A percentile compares a stretch with the other conserved stretches of the same genome.
Evolutionary conservation across 1,284 basidiomycete genomes (phyloP).

Genomic region (Trametes versicolor): DNA sequence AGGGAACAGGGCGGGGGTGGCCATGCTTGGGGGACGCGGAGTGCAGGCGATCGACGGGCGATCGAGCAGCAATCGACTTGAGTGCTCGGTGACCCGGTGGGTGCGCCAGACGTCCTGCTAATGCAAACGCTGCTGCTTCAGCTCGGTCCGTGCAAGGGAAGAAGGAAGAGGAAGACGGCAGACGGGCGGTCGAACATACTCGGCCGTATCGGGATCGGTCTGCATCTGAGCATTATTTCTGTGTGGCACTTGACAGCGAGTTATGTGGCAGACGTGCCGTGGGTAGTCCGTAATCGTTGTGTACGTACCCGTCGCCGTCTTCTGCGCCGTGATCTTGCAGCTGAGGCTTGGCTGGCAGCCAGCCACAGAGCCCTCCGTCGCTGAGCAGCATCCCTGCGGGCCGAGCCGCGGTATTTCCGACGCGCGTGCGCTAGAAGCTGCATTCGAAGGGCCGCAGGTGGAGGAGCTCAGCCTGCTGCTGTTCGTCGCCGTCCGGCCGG

Average conservation of each 20-base stretch:
- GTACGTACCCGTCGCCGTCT: neutral
- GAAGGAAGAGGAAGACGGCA: neutral
- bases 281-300: neutral
- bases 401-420: constrained; percentile 26
- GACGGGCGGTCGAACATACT: neutral
- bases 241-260: neutral
- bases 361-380: neutral
- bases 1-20: constrained; percentile 9
- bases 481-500: constrained; percentile 22
- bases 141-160: neutral
- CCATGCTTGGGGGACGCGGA: neutral
- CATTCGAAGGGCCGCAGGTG: constrained; percentile 14
- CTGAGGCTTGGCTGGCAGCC: neutral
- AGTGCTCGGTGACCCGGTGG: neutral
- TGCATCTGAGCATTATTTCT: neutral
- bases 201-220: neutral
- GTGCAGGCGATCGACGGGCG: constrained; percentile 34
- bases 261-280: constrained; percentile 7
- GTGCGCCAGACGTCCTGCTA: neutral
- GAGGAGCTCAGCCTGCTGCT: constrained; percentile 4
- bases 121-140: neutral
- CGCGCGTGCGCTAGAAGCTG: constrained; percentile 24
- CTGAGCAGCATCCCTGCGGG: constrained; percentile 3
- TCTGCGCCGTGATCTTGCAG: neutral
- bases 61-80: constrained; percentile 27